Evolutionary conservation across 441 rosid species (phyloP).

Genomic region (Erodium moschatum): DNA sequence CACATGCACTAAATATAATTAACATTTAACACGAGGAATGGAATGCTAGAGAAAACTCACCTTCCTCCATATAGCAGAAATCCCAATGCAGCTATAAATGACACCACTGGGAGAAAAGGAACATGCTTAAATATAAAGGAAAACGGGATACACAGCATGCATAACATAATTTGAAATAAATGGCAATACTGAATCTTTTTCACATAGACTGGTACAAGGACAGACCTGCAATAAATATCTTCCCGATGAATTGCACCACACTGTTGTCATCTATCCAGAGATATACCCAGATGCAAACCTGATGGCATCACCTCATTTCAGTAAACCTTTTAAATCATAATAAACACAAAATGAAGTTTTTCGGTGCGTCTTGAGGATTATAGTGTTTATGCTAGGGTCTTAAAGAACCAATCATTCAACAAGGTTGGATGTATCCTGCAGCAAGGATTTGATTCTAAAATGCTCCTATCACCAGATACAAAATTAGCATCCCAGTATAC

Average conservation of each 20-base stretch:
- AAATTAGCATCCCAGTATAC: background rate
- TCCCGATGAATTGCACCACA: constrained; percentile 36
- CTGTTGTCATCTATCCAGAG: constrained; percentile 51
- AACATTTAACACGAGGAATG: too few species aligned
- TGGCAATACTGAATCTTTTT: too few species aligned
- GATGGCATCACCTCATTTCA: constrained; percentile 29
- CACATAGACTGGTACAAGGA: background rate
- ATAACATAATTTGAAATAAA: background rate
- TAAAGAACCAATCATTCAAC: background rate
- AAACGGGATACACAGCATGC: background rate
- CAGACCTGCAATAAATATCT: constrained; percentile 60
- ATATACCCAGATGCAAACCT: constrained; percentile 44
- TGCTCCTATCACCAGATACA: background rate
- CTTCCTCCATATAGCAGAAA: constrained; percentile 60
- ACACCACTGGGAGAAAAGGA: constrained; percentile 36
- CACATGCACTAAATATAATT: background rate
- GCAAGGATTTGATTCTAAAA: background rate
- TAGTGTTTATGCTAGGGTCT: background rate
- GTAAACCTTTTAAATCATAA: constrained; percentile 13
- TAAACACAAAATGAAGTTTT: background rate
- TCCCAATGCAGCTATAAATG: constrained; percentile 56
- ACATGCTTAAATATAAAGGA: background rate
- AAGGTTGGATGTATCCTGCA: background rate
- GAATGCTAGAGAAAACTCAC: constrained; percentile 22
- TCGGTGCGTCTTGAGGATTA: background rate